A percentile compares a stretch with the other conserved stretches of the same genome.
Evolutionary conservation across 208 protist genomes (phyloP).

Genomic region (Trichomonas tenax): DNA sequence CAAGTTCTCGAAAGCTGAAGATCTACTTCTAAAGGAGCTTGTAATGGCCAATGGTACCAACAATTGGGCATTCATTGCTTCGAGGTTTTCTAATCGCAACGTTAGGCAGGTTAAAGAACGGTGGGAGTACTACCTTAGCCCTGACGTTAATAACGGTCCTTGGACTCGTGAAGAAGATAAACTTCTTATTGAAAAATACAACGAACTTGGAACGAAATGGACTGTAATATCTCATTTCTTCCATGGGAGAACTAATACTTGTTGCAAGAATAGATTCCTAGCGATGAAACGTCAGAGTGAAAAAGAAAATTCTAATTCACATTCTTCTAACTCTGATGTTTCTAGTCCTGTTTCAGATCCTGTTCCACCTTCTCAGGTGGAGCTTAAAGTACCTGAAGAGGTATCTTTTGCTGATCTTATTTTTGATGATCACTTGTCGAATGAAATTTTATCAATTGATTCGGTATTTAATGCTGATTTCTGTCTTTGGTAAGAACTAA

Average conservation of each 20-base stretch:
- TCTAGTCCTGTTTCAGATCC: background rate
- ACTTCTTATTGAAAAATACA: background rate
- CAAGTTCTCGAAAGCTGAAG: background rate
- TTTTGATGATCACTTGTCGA: background rate
- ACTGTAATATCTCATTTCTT: background rate
- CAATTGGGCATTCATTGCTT: background rate
- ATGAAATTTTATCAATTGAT: background rate
- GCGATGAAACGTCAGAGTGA: background rate
- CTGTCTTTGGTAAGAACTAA: background rate
- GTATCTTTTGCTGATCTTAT: background rate
- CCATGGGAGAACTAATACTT: background rate
- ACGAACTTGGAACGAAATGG: background rate
- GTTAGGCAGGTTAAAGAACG: background rate
- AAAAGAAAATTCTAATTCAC: background rate
- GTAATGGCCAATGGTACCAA: background rate
- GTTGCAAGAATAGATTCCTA: background rate
- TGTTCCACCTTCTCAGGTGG: background rate
- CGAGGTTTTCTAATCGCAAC: background rate
- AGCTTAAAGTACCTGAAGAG: background rate
- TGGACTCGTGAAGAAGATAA: background rate
- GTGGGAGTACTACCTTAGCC: background rate
- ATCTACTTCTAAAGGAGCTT: background rate
- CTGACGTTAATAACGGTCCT: background rate
- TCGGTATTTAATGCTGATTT: background rate
- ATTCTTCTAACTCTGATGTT: background rate